Base-by-base conservation (phyloP, 768 basidiomycete genomes). In the Suillus americanus region DNA sequence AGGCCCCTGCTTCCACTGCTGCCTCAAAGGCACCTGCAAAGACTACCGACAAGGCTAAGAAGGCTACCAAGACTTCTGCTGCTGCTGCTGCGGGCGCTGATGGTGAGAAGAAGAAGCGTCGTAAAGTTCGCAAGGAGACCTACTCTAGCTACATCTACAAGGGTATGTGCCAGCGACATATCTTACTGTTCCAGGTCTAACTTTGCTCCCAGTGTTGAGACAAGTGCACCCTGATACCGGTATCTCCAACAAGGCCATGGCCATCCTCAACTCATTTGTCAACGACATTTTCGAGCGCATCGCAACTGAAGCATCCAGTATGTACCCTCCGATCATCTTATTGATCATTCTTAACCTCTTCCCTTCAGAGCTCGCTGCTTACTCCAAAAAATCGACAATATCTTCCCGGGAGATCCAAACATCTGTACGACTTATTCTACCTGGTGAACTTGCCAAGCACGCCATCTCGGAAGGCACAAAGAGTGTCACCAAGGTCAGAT, bases 301-400 rank as follows among this genome's bases (percentile, higher is more conserved):
- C 74, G 94, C 93, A 5, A 89, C 87, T 16, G 93, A 94, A 71
- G 93, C 94, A 60, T 94, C 92, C 68, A 94, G 92, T 94, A 62
- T 65, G 90, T 79, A 16, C 9, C 70, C 2, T 20, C 43, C 59
- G 18, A 23, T 51, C 0, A 28, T 48, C 9, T 35, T 28, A 30
- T n/a, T 1, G 16, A 10, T 40, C 41, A 3, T 45, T 12, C 60
- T 64, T 65, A 61, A 63, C 3, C 3, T 12, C 2, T 41, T 30
- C 13, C 50, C 5, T 71, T 20, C 28, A 94, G 92, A 97, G 81
- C 94, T 99, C 73, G 95, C 96, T 63, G 87, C 94, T 1, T 99
- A 99, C 85, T 97, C 96, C 63, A 97, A 98, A 87, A 97, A 97
- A 80, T 97, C 97, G 3, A 98, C 97, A 51, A 99, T 99, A 78